phyloP scores from a whole-genome alignment of 2,329 filamentous ascomycete species.

The Verticillium dahliae region DNA sequence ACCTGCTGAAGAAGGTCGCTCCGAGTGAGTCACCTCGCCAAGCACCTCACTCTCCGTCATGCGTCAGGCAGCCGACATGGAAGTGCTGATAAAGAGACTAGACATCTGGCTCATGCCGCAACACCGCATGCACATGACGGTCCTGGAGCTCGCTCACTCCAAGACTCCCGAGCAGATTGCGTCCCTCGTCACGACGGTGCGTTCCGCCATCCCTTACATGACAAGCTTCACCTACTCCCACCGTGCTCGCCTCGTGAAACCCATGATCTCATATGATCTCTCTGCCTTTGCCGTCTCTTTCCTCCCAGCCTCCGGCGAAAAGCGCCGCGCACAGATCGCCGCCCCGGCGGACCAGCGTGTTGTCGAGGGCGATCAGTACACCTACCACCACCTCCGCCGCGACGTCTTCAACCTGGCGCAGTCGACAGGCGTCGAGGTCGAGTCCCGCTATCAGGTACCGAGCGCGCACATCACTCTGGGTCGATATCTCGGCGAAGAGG shows the following conservation, averaged over 20 bases:
- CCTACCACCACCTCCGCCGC: constrained; percentile 83
- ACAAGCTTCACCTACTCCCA: constrained; percentile 60
- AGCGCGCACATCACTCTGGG: constrained; percentile 86
- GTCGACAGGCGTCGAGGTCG: constrained; percentile 60
- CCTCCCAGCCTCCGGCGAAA: constrained; percentile 67
- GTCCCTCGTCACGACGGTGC: constrained; percentile 51
- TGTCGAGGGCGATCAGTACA: constrained; percentile 59
- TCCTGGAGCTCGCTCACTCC: constrained; percentile 78
- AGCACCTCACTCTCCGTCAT: background rate
- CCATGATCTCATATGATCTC: constrained; percentile 75
- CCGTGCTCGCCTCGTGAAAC: constrained; percentile 71
- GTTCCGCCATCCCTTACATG: constrained; percentile 50
- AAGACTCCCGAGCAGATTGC: constrained; percentile 64
- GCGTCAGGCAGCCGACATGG: background rate
- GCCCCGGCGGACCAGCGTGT: constrained; percentile 23
- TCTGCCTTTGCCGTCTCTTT: constrained; percentile 84
- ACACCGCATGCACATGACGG: constrained; percentile 75
- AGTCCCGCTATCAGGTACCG: constrained; percentile 78
- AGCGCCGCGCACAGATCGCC: constrained; percentile 20
- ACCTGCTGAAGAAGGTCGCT: constrained; percentile 53
- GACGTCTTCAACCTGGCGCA: constrained; percentile 63
- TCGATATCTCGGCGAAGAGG: constrained; percentile 64
- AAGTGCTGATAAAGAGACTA: constrained; percentile 23
- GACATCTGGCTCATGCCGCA: constrained; percentile 83
- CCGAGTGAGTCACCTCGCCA: constrained; percentile 52